Conservation (phyloP, 495 filamentous ascomycete species). For the Corynascus novoguineensis region DNA sequence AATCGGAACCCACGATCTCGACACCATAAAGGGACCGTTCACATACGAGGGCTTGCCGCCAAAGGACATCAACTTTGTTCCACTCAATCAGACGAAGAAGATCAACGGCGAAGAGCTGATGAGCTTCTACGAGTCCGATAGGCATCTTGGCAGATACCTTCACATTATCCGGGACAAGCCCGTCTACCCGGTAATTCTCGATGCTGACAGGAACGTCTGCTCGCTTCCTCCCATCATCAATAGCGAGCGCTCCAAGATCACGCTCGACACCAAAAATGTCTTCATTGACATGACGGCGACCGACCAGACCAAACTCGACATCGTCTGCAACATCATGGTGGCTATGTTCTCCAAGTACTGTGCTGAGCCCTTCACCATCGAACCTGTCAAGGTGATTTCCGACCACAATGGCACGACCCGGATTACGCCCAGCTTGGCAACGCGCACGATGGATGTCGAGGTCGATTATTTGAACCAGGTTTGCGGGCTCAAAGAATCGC, state of each 20-base stretch:
- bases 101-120: constrained; percentile 89
- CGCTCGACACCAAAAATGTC: constrained; percentile 78
- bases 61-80: constrained; percentile 85
- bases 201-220: constrained; percentile 80
- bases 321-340: constrained; percentile 90
- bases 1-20: constrained; percentile 95
- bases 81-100: constrained; percentile 81
- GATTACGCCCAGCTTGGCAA: constrained; percentile 69
- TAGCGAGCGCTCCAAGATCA: constrained; percentile 92
- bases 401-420: constrained; percentile 81
- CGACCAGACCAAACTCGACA: constrained; percentile 93
- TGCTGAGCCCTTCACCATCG: constrained; percentile 81
- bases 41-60: constrained; percentile 90
- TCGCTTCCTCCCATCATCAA: constrained; percentile 98
- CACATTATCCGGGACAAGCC: constrained; percentile 91
- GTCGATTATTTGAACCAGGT: constrained; percentile 89
- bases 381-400: constrained; percentile 86
- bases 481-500: constrained; percentile 70
- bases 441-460: constrained; percentile 71
- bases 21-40: constrained; percentile 91
- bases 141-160: constrained; percentile 72
- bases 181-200: constrained; percentile 94
- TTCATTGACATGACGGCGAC: constrained; percentile 98
- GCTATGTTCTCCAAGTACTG: constrained; percentile 96
- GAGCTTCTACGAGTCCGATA: constrained; percentile 91